Base-by-base conservation (phyloP, 495 filamentous ascomycete species). In the Xylaria venustula region DNA sequence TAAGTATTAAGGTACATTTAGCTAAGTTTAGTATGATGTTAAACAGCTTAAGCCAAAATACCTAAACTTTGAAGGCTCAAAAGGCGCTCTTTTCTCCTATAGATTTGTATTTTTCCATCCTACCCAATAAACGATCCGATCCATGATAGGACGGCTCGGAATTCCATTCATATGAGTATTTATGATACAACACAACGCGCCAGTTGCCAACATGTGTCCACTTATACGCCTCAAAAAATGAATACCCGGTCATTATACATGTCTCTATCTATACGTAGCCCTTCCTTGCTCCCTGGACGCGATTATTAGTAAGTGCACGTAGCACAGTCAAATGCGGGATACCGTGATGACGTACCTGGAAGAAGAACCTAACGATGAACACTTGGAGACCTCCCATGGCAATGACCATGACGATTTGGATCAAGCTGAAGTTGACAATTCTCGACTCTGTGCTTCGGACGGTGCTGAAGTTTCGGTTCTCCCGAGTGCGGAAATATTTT, bases 381-480 rank as follows among this genome's bases (percentile, higher is more conserved):
- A 99, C 95, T 79, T 99, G 95, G 71, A 99, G 77, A 30, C 86
- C 93, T 25, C 93, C 94, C 95, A 99, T 99, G 42, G 88, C 88
- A 63, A 98, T 83, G 84, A 98, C 94, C 85, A 98, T 86, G 61
- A 86, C 78, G 62, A 87, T 87, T 79, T 99, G 95, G 58, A 97
- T 88, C 47, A 99, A 80, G 68, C 90, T 96, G 77, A 99, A 97
- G 73, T 97, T 97, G 77, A 97, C 93, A 65, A 99, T 98, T 45
- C 95, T 82, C 64, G 82, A 83, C 80, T 99, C 95, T 28, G 95
- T 99, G 75, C 92, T 96, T 71, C 92, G 83, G 54, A 99, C 95
- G 5, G 95, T 99, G 76, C 91, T 96, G 77, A 98, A 96, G 74
- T 99, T 99, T 47, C 95, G 85, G 81, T 99, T 98, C 81, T 99